These are phyloP conservation scores for Linum usitatissimum DNA, from an alignment of 345 rosid genomes.

Conservation along the genomic window DNA sequence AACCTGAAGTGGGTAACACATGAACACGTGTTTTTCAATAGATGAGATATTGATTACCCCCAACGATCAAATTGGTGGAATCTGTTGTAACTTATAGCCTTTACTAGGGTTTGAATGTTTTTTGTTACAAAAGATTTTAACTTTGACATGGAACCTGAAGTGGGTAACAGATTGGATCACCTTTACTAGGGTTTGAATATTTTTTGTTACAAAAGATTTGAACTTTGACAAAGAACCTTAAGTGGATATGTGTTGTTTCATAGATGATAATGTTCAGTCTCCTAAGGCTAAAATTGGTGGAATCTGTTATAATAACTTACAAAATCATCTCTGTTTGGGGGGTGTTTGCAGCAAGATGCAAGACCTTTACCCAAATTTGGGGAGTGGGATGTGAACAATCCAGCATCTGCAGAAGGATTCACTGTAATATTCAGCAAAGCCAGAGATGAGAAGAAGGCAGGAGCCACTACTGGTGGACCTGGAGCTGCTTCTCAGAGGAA, in stretches of 20 bases:
- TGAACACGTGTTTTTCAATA: too few species aligned
- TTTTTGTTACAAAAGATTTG: neutral
- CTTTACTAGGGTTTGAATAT: neutral
- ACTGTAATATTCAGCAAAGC: conserved; percentile 65
- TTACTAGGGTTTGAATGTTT: neutral
- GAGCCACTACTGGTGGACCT: conserved; percentile 17
- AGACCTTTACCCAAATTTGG: conserved; percentile 64
- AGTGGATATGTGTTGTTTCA: neutral
- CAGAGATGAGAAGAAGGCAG: conserved; percentile 50
- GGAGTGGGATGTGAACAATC: conserved; percentile 70
- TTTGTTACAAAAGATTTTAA: neutral
- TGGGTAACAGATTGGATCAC: too few species aligned
- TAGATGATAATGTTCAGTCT: too few species aligned
- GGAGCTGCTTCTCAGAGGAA: conserved; percentile 14
- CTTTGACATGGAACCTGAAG: neutral
- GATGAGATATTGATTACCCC: too few species aligned
- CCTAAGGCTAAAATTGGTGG: too few species aligned
- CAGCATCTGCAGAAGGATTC: conserved; percentile 66
- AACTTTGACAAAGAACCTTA: neutral
- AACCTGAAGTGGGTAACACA: too few species aligned
- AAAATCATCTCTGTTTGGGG: neutral
- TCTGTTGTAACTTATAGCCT: too few species aligned
- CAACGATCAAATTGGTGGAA: too few species aligned
- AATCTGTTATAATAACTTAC: neutral
- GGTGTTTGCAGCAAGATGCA: conserved; percentile 32